Evolutionary conservation across 768 basidiomycete species (phyloP), one percentile per base, ranked within the genome.

Genomic region (Panaeolus papilionaceus): DNA sequence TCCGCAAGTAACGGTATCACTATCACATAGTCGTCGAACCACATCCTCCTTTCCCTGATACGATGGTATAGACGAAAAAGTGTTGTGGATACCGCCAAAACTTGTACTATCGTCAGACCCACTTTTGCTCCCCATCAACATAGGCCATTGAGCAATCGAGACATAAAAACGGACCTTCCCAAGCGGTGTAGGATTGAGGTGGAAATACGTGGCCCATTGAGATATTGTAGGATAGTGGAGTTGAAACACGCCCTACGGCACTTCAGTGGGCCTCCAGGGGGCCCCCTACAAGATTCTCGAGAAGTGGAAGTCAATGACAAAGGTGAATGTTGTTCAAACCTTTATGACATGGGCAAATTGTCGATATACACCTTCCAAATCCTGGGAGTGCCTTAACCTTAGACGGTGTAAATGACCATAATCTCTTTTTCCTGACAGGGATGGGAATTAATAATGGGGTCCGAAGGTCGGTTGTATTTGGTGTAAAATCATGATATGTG

Each of bases 21-120:
- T 33, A 58, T 58, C 54, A 58, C 54, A 58, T 58, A 58, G 54
- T 58, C 54, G 28, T 58, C 54, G 4, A 58, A 16, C 54, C 54
- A 58, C 54, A 58, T 58, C 33, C 54, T 33, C 33, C 14, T 58
- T 33, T 58, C 54, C 16, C n/a, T 58, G 7, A 33, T 58, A 6
- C 54, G 54, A 58, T 33, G 11, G n/a, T 37, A 58, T 58, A 58
- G 28, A n/a, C 54, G 54, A 58, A 58, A 58, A 0, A 37, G 3
- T 37, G 54, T 58, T 26, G 28, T 16, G 16, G 54, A 58, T 58
- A 58, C 37, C 10, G 26, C 54, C 54, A 58, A 33, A 28, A 58
- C 6, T 16, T 58, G 54, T 14, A 33, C 33, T 12, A 58, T 33
- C 14, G 54, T 33, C 33, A 58, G 33, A 33, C 54, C 54, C 26